These are phyloP conservation scores for Apiospora pterosperma DNA, from an alignment of 2,329 filamentous ascomycete species.

Conservation along the genomic window DNA sequence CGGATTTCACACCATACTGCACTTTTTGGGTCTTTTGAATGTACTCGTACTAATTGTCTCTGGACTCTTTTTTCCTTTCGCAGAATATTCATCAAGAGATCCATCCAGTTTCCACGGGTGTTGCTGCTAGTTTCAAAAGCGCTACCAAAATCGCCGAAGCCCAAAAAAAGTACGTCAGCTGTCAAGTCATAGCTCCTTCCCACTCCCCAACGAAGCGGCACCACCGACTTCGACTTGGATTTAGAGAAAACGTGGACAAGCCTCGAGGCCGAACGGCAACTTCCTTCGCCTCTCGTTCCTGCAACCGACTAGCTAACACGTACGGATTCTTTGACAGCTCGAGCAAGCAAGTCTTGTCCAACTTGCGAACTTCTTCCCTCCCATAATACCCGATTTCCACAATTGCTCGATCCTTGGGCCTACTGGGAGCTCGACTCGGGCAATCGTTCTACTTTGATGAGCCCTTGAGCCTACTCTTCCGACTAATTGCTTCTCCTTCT, in stretches of 20 bases:
- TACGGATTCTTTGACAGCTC: not conserved
- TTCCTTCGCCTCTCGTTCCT: not conserved
- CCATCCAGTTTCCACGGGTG: not conserved
- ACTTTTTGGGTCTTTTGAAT: not conserved
- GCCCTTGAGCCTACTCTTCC: constrained; percentile 9
- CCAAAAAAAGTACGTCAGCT: constrained; percentile 1
- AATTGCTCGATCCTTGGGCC: constrained; percentile 8
- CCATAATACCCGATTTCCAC: constrained; percentile 1
- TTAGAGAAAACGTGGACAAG: not conserved
- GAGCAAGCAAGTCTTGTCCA: constrained; percentile 3
- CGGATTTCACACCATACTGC: not conserved
- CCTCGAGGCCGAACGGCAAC: not conserved
- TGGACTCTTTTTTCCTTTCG: not conserved
- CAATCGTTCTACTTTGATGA: constrained; percentile 10
- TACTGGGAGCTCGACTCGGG: constrained; percentile 12
- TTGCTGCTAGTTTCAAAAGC: not conserved
- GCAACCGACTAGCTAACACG: not conserved
- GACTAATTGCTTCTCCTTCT: constrained; percentile 9
- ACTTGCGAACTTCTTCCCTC: not conserved
- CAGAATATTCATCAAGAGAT: constrained; percentile 1
- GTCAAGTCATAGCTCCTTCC: not conserved
- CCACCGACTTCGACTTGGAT: not conserved
- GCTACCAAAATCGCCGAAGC: not conserved
- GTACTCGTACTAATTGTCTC: not conserved
- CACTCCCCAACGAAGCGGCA: not conserved